A percentile compares a stretch with the other conserved stretches of the same genome.
Evolutionary conservation across 163 green algal species (phyloP).

Genomic region (Volvox carteri): DNA sequence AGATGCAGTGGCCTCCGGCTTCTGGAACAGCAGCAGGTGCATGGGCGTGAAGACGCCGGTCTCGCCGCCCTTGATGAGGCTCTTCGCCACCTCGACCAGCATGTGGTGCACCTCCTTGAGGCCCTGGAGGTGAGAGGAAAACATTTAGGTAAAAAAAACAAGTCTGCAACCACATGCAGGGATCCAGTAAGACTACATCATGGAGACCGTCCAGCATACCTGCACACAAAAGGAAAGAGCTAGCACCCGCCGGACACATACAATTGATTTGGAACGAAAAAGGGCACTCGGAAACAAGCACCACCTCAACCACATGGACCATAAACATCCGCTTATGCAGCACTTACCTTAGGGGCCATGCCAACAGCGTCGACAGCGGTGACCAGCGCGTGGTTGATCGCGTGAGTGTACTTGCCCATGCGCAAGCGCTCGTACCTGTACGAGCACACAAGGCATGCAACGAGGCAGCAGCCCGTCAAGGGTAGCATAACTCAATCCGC

Average conservation of each 20-base stretch:
- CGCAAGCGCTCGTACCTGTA: constrained; percentile 79
- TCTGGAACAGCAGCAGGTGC: constrained; percentile 97
- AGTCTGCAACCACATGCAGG: too few species aligned
- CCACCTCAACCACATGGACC: too few species aligned
- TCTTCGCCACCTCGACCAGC: constrained; percentile 90
- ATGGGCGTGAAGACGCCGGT: constrained; percentile 97
- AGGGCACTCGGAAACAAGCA: too few species aligned
- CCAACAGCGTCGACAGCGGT: constrained; percentile 81
- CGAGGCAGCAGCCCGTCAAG: too few species aligned
- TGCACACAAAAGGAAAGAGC: too few species aligned
- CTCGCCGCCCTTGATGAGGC: constrained; percentile 91
- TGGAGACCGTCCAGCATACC: too few species aligned
- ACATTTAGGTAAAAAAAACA: too few species aligned
- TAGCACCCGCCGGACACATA: too few species aligned
- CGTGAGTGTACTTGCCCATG: constrained; percentile 67
- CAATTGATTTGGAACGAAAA: too few species aligned
- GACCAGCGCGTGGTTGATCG: constrained; percentile 87
- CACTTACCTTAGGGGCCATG: constrained; percentile 84
- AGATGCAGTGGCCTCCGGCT: constrained; percentile 74
- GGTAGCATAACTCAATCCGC: too few species aligned
- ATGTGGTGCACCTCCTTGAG: constrained; percentile 97
- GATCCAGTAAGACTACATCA: too few species aligned
- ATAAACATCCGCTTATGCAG: too few species aligned
- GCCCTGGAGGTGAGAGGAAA: constrained; percentile 67
- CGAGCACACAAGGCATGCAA: not conserved